A percentile compares a stretch with the other conserved stretches of the same genome.
These are phyloP conservation scores for Halophytophthora batemanensis DNA, from an alignment of 352 stramenopile species.

Conservation along the genomic window DNA sequence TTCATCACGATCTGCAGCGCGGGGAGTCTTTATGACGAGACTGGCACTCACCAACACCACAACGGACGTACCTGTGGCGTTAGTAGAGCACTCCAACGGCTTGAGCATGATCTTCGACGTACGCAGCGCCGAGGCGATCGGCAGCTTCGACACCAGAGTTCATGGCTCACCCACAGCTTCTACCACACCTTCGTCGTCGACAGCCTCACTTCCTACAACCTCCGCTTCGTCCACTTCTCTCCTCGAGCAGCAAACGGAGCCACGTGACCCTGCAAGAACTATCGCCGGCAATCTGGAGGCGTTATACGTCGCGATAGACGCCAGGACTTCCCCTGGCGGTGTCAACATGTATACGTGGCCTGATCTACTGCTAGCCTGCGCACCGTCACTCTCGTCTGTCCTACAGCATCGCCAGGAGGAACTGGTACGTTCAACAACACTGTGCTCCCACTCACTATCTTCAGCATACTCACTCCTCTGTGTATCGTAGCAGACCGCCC, in stretches of 20 bases:
- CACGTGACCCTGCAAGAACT: not conserved
- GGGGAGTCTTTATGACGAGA: slow-evolving; percentile 10
- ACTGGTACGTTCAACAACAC: slow-evolving; percentile 4
- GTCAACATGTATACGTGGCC: slow-evolving; percentile 39
- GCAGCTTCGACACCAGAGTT: slow-evolving; percentile 23
- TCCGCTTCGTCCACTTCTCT: not conserved
- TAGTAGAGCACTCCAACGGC: slow-evolving; percentile 47
- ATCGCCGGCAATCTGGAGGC: slow-evolving; percentile 7
- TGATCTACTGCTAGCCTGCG: slow-evolving; percentile 34
- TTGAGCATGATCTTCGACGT: slow-evolving; percentile 46
- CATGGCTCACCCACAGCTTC: not conserved
- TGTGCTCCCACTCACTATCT: too few relatives aligned
- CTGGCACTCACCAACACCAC: slow-evolving; percentile 12
- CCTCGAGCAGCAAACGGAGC: not conserved
- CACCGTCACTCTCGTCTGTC: slow-evolving; percentile 19
- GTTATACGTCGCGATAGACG: slow-evolving; percentile 3
- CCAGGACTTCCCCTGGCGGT: too few relatives aligned
- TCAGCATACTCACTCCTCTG: too few relatives aligned
- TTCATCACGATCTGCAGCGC: slow-evolving; percentile 2
- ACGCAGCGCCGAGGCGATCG: slow-evolving; percentile 37
- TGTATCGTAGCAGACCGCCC: slow-evolving; percentile 8
- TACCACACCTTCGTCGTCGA: not conserved
- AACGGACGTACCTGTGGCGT: slow-evolving; percentile 35
- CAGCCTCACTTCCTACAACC: not conserved
- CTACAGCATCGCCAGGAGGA: slow-evolving; percentile 23